phyloP scores from a whole-genome alignment of 2,329 filamentous ascomycete genomes.

The Tolypocladium endophyticum region DNA sequence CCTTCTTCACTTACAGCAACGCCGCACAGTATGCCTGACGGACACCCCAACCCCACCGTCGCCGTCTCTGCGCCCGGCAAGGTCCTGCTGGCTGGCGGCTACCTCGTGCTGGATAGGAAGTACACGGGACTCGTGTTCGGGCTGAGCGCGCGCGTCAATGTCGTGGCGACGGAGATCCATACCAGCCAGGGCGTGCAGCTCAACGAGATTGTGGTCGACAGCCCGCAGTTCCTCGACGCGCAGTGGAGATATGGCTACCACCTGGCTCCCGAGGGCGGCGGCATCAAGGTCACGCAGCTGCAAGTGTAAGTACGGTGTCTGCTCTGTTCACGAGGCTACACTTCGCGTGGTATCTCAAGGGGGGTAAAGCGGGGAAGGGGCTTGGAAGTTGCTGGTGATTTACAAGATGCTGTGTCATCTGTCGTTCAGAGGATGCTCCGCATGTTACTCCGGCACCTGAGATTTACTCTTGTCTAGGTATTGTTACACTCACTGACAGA shows the following conservation, averaged over 20 bases:
- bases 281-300: conserved; percentile 70
- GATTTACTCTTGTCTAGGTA: too few species aligned
- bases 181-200: conserved; percentile 53
- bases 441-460: background rate
- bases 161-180: conserved; percentile 45
- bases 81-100: conserved; percentile 88
- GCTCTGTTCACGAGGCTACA: background rate
- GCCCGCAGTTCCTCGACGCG: conserved; percentile 82
- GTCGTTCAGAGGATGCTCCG: too few species aligned
- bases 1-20: background rate
- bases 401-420: background rate
- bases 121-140: conserved; percentile 70
- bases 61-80: conserved; percentile 91
- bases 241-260: conserved; percentile 82
- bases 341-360: background rate
- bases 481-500: background rate
- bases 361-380: background rate
- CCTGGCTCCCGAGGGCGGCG: conserved; percentile 59
- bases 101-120: conserved; percentile 80
- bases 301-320: conserved; percentile 52
- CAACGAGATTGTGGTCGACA: conserved; percentile 72
- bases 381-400: background rate
- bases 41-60: conserved; percentile 27
- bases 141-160: conserved; percentile 57
- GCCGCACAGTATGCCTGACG: background rate